Base-by-base conservation (phyloP, 441 rosid genomes). In the Metrosideros polymorpha region DNA sequence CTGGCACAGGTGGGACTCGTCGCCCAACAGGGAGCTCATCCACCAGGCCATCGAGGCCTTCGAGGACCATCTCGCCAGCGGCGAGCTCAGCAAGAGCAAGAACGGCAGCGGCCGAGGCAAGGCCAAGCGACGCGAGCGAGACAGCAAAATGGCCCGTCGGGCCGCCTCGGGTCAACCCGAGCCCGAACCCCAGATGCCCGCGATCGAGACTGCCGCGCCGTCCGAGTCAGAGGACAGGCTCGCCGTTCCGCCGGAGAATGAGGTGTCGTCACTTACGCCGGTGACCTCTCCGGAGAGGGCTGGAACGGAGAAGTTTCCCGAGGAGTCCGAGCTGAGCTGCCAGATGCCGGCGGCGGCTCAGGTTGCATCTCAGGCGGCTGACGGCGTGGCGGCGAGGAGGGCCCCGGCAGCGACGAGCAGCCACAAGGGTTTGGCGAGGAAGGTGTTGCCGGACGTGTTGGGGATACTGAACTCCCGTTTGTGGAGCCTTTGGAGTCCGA, bases 401-500 rank as follows among this genome's bases (percentile, higher is more conserved):
- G 59, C 24, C 0, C 61, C 50, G 57, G 85, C 88, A 27, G 86
- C 84, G 45, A 89, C 47, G 35, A 86, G 83, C 47, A 90, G 27
- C 76, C 93, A 91, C 87, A 95, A 91, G 91, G 98, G 98, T 51
- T 86, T 96, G 85, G 99, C 93, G n/a, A 93, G 98, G 89, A 97
- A 97, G 91, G 95, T 96, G 84, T 83, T 97, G 55, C 98, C 99
- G 98, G 98, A 97, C 93, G 95, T 97, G 91, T 82, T 97, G 83
- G 98, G 98, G 51, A 77, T 96, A 25, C 89, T 97, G 53, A 93
- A 94, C 89, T 97, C 98, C 87, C 97, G 93, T 90, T 91, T 96
- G 87, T 97, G 98, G 97, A 91, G 92, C 56, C 97, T 97, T 89
- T 96, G 97, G 99, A 90, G 91, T 95, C 98, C 98, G 92, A 92